Percentiles rank a stretch among this genome's conserved stretches.
phyloP scores from a whole-genome alignment of 495 filamentous ascomycete genomes.

The Talaromyces proteolyticus region DNA sequence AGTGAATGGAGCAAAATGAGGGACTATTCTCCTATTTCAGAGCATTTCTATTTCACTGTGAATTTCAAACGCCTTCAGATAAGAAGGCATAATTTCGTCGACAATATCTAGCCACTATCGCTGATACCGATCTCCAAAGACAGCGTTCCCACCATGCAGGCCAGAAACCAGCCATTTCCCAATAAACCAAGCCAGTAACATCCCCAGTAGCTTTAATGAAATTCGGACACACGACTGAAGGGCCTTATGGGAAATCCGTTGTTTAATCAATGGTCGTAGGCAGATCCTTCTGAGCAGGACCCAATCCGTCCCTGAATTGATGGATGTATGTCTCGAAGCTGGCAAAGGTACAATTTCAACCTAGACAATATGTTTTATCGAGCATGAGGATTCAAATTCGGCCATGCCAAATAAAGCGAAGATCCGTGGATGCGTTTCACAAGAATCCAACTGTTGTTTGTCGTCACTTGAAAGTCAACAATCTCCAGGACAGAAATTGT shows the following conservation, averaged over 20 bases:
- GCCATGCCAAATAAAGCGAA: neutral
- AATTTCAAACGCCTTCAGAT: neutral
- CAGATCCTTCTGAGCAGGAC: neutral
- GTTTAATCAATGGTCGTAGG: slow-evolving; percentile 3
- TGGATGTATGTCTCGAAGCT: slow-evolving; percentile 2
- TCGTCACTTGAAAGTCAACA: neutral
- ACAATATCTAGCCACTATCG: neutral
- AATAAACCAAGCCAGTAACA: slow-evolving; percentile 5
- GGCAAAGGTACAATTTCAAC: neutral
- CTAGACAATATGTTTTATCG: neutral
- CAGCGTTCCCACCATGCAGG: slow-evolving; percentile 2
- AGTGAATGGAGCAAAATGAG: too few relatives aligned
- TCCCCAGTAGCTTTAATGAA: neutral
- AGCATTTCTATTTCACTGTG: neutral
- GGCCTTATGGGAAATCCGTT: neutral
- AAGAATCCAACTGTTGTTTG: slow-evolving; percentile 5
- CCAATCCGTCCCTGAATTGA: slow-evolving; percentile 1
- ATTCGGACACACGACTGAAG: slow-evolving; percentile 2
- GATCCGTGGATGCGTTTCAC: neutral
- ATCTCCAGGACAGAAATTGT: slow-evolving; percentile 1
- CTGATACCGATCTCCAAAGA: neutral
- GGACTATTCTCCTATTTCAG: too few relatives aligned
- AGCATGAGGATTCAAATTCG: neutral
- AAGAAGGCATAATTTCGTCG: neutral
- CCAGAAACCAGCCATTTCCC: slow-evolving; percentile 7